Base-by-base conservation (phyloP, 352 stramenopile species). In the Phytophthora capsici region DNA sequence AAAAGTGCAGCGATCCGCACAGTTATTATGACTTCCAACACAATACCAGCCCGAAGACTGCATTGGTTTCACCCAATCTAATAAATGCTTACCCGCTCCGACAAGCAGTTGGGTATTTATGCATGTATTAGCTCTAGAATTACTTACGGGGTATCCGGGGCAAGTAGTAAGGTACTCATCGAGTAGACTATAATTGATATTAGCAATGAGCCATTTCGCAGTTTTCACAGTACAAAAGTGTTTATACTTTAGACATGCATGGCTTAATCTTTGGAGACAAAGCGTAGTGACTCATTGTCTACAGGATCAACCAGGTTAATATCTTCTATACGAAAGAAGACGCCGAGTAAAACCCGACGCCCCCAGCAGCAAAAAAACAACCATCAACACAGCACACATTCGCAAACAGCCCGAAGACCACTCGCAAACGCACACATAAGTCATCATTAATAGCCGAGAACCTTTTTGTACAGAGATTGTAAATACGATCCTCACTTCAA, bases 111-210 rank as follows among this genome's bases (percentile, higher is more conserved):
- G 54, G 54, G 54, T 58, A 69, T 94, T 89, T 57, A 80, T 80
- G 84, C 87, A 94, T 90, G 86, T 95, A 94, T 94, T 95, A 94
- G 87, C 84, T 95, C 86, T 93, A 93, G 74, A 95, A 92, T 95
- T 95, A 92, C 87, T 90, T 92, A n/a, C n/a, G 82, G 73, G 86
- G 79, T 96, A 95, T 96, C 86, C 86, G n/a, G n/a, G n/a, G n/a
- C n/a, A 95, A 88, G 84, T 95, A 95, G 82, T 90, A 90, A 93
- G 81, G 77, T 75, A 96, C 77, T 92, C n/a, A 92, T 95, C 82
- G 90, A 96, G 91, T 44, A 44, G 38, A 26, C 23, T 26, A 26
- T 56, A 56, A 46, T 34, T 57, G 32, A 57, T 57, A 63, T 63
- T n/a, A n/a, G n/a, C n/a, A 63, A 56, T 63, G 55, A 63, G 55